Evolutionary conservation across 1,284 basidiomycete genomes (phyloP), one percentile per base, ranked within the genome.

Genomic region (Malassezia sp.): DNA sequence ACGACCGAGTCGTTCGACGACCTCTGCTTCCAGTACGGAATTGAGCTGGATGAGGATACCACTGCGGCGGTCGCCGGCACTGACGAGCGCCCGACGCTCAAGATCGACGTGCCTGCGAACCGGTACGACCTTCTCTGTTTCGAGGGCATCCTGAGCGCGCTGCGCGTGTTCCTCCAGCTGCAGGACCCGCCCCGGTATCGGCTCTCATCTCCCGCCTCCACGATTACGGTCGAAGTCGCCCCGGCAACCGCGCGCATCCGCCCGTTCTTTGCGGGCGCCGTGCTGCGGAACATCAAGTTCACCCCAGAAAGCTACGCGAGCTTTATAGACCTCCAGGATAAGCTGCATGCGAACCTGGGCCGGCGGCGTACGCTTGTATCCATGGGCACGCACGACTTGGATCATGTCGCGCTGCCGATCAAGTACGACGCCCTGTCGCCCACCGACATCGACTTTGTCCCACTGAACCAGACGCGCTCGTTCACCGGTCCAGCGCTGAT

Each of bases 41-140:
- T 97, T 52, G 91, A 97, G 75, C 76, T 97, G 32, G 91, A 97
- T 68, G 91, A 95, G 73, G 91, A 96, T 85, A 95, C 89, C 23
- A 93, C 89, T 2, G 79, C 81, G 61, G 84, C 88, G 60, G 85
- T 90, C 30, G 79, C 59, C 3, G 61, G 60, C 79, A 49, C 81
- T 78, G 70, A 85, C 80, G 75, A 83, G 82, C 59, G 87, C 81
- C 31, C 90, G 80, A 84, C 91, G 83, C 76, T 97, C 60, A 99
- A 97, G 79, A 95, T 99, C 63, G 91, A 99, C 73, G 80, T 95
- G 42, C 91, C 93, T 24, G 93, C 93, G 21, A 97, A 90, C 55
- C 45, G 90, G 78, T 96, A 97, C 69, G 93, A 99, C 74, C 77
- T 99, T 17, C 79, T 97, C 37, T 99, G 93, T 70, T 83, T 93